Evolutionary conservation across 2,329 filamentous ascomycete genomes (phyloP).

Genomic region (Blumeriella jaapii): DNA sequence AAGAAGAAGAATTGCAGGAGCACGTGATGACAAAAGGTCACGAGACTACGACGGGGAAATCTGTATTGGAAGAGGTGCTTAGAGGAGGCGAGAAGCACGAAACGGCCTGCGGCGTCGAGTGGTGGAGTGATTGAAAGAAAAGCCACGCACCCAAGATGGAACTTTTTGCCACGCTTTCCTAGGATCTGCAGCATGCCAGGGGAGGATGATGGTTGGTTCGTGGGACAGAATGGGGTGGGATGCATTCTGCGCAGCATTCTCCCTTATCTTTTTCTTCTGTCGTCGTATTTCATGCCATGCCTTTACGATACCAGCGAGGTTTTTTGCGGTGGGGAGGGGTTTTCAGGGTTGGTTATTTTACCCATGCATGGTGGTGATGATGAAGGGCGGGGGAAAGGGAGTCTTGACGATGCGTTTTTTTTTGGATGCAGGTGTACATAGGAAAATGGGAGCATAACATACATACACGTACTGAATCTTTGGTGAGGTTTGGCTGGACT

Average conservation of each 20-base stretch:
- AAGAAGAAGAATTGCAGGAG: not conserved
- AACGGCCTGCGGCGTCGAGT: constrained; percentile 4
- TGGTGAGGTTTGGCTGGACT: too few relatives aligned
- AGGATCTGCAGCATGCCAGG: too few relatives aligned
- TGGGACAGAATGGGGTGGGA: too few relatives aligned
- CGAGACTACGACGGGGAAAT: not conserved
- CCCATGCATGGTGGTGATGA: too few relatives aligned
- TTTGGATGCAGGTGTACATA: constrained; percentile 3
- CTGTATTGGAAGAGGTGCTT: not conserved
- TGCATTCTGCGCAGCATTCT: too few relatives aligned
- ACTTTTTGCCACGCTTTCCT: constrained; percentile 5
- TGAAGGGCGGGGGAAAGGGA: too few relatives aligned
- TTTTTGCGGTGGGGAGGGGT: not conserved
- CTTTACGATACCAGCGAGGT: constrained; percentile 9
- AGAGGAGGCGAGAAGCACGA: not conserved
- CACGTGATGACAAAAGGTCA: not conserved
- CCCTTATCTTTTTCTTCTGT: too few relatives aligned
- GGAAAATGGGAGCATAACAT: too few relatives aligned
- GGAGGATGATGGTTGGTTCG: too few relatives aligned
- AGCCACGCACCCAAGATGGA: not conserved
- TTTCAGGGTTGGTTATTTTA: not conserved
- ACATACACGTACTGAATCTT: too few relatives aligned
- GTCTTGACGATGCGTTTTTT: not conserved
- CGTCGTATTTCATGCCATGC: not conserved
- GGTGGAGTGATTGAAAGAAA: not conserved